A percentile compares a stretch with the other conserved stretches of the same genome.
phyloP scores from a whole-genome alignment of 169 alveolate genomes.

The Plasmodium vivax region DNA sequence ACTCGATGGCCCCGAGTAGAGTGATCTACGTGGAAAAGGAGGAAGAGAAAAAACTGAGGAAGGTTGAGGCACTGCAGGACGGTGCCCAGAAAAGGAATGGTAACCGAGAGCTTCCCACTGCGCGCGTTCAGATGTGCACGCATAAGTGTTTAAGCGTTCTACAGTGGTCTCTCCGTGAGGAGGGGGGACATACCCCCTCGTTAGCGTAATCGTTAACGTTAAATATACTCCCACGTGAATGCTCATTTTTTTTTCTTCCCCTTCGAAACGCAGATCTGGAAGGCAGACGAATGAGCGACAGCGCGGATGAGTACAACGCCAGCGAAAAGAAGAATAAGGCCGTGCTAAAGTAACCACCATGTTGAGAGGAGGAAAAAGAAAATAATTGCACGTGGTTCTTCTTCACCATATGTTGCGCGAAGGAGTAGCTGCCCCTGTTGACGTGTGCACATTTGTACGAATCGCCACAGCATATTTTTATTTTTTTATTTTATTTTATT shows the following conservation, averaged over 20 bases:
- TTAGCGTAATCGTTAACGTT: neutral
- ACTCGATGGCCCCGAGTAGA: conserved; percentile 34
- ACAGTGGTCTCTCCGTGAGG: neutral
- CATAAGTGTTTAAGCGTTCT: neutral
- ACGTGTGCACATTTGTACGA: neutral
- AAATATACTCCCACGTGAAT: neutral
- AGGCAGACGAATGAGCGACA: neutral
- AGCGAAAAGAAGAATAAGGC: conserved; percentile 63
- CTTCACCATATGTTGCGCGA: neutral
- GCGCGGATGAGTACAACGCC: conserved; percentile 11
- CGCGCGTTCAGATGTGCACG: neutral
- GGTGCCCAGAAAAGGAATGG: neutral
- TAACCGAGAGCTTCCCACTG: neutral
- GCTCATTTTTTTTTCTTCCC: neutral
- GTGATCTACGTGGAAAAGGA: conserved; percentile 36
- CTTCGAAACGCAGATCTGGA: conserved; percentile 4
- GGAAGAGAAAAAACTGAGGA: conserved; percentile 7
- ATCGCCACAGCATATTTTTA: neutral
- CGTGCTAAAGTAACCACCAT: conserved; percentile 32
- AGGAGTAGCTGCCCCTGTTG: neutral
- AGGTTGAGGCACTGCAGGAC: neutral
- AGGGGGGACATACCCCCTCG: neutral
- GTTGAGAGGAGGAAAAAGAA: neutral
- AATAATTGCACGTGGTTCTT: neutral
- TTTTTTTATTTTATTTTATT: no score